Percentiles rank a stretch among this genome's conserved stretches.
Evolutionary conservation across 345 rosid genomes (phyloP).

Genomic region (Mallotus nudiflorus): DNA sequence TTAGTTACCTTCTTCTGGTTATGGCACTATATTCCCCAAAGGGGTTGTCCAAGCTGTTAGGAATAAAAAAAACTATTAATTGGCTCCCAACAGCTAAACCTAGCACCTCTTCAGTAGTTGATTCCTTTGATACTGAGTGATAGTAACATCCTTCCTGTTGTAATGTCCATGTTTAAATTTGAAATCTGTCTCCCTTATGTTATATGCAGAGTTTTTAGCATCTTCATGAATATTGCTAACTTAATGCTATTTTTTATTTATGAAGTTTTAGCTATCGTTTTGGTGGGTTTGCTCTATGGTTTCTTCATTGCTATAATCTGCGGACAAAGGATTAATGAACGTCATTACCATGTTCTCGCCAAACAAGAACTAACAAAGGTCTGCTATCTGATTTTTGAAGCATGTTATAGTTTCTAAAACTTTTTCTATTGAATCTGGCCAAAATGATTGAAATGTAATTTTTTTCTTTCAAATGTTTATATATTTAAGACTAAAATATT

Average conservation of each 20-base stretch:
- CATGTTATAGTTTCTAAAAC: slow-evolving; percentile 1
- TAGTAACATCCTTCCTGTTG: background rate
- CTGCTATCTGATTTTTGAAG: slow-evolving; percentile 6
- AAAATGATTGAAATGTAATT: too few species aligned
- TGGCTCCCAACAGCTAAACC: too few species aligned
- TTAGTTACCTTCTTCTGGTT: background rate
- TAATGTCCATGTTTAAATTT: background rate
- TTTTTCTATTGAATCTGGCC: background rate
- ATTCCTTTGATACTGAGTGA: background rate
- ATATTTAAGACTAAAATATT: background rate
- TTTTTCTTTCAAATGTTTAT: too few species aligned
- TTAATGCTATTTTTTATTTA: slow-evolving; percentile 1
- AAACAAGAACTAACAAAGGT: slow-evolving; percentile 99
- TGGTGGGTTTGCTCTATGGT: slow-evolving; percentile 98
- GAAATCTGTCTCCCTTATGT: background rate
- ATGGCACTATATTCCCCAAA: background rate
- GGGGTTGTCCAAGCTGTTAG: too few species aligned
- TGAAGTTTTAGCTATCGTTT: slow-evolving; percentile 86
- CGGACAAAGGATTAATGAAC: slow-evolving; percentile 95
- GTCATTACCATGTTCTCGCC: slow-evolving; percentile 96
- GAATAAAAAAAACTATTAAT: too few species aligned
- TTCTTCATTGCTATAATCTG: slow-evolving; percentile 98
- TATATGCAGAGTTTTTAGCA: slow-evolving; percentile 4
- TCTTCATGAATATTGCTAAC: background rate
- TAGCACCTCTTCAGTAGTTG: too few species aligned